Evolutionary conservation across 768 basidiomycete species (phyloP).

Genomic region (Melanogaster broomeanus): DNA sequence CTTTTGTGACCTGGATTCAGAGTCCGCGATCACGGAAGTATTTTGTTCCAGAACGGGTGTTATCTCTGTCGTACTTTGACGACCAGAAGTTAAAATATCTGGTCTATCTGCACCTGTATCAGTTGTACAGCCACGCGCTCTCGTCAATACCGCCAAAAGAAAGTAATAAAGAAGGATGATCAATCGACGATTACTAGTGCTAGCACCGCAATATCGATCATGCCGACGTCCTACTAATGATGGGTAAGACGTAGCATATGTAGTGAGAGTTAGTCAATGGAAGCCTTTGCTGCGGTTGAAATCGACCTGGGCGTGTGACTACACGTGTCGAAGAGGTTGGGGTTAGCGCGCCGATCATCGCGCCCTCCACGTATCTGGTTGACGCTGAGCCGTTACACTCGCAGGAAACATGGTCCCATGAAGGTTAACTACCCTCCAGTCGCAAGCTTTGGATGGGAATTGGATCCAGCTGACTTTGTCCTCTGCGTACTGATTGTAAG

Average conservation of each 20-base stretch:
- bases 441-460: too few relatives aligned
- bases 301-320: conserved; percentile 32
- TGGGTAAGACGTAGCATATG: conserved; percentile 8
- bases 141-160: too few relatives aligned
- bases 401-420: background rate
- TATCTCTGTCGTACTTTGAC: conserved; percentile 8
- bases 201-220: too few relatives aligned
- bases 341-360: conserved; percentile 26
- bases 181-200: too few relatives aligned
- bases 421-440: too few relatives aligned
- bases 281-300: conserved; percentile 28
- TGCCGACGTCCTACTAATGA: conserved; percentile 17
- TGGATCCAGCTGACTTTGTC: too few relatives aligned
- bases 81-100: background rate
- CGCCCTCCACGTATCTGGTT: background rate
- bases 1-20: conserved; percentile 12
- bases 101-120: too few relatives aligned
- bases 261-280: conserved; percentile 13
- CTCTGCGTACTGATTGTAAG: too few relatives aligned
- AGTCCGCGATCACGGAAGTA: conserved; percentile 31
- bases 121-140: too few relatives aligned
- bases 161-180: too few relatives aligned
- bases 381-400: too few relatives aligned
- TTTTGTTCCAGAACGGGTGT: conserved; percentile 9
- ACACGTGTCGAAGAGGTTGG: conserved; percentile 34